Evolutionary conservation across 2,329 filamentous ascomycete genomes (phyloP), one percentile per base, ranked within the genome.

Genomic region (Alternaria gansuensis): DNA sequence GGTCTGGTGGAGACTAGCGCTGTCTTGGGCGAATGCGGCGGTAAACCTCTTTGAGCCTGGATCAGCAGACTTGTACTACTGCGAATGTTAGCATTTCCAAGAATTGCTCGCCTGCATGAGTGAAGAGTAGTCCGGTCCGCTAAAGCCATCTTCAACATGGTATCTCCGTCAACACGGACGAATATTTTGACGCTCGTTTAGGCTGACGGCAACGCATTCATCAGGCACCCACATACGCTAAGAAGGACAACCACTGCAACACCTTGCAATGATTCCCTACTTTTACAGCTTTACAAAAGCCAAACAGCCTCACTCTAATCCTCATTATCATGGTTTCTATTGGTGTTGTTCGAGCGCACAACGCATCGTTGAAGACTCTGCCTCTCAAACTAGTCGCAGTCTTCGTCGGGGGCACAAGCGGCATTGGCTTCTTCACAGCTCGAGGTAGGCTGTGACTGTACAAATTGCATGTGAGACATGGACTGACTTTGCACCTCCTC

Each of bases 341-440:
- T 31, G 31, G 57, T 21, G 54, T 56, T 17, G 60, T 75, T 39
- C 70, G 67, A 46, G 52, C 69, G 21, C 66, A 73, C 59, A 75
- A 75, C 45, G 46, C 64, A 11, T 36, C 64, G 36, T 66, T 75
- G 26, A 71, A 68, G 41, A 57, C 59, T 5, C 63, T 74, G 17
- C 59, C 68, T 2, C 61, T 71, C 1, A 63, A 62, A 34, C 68
- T 73, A 17, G 72, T 75, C 13, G 73, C 70, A 17, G 62, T 75
- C 34, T 75, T 75, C 55, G 75, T 82, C 5, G 80, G 80, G 17
- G 80, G 78, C 36, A 82, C 80, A 14, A 70, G 70, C 5, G 80
- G 80, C 28, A 81, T 82, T 49, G 78, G 78, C 28, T 75, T 78
- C 62, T 78, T 73, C 57, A 82, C 80, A 14, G 76, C 77, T 1